Base-by-base conservation (phyloP, 2,329 filamentous ascomycete genomes). In the Septoria linicola region DNA sequence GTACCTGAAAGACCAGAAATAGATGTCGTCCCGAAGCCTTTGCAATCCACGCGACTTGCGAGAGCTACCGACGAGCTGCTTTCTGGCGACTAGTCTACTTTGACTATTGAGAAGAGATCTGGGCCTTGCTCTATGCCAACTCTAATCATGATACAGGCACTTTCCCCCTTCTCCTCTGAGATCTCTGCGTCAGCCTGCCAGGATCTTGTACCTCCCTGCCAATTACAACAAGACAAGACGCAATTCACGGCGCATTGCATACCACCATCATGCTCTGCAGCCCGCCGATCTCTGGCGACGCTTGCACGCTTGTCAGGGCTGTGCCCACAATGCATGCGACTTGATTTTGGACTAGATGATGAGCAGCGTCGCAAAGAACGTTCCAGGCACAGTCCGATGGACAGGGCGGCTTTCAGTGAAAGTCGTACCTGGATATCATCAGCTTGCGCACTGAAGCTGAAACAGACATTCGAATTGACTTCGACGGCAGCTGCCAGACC, bases 231-330 rank as follows among this genome's bases (percentile, higher is more conserved):
- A 21, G 43, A 46, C 34, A 27, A 27, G 23, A 36, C 34, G 27
- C 31, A 27, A 31, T 16, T 16, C 43, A n/a, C 23, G 16, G 43
- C 21, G 17, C 30, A 32, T n/a, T n/a, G n/a, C 19, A 20, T 20
- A 35, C 30, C 21, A 31, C 30, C 27, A 23, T 31, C 11, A 17
- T 31, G 23, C 34, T 34, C 20, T 27, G 13, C 5, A 21, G 30
- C 27, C 25, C n/a, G n/a, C n/a, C 21, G 21, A 34, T 23, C 19
- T 25, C 17, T 5, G 10, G 23, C 23, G 23, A 44, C 25, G 41
- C 41, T 34, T 34, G 31, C 41, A 19, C 27, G 41, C 30, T 35
- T 44, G 41, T 19, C 16, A 50, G 21, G 17, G 17, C 17, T 27
- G 23, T 5, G 10, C 5, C 10, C 23, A 27, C 23, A 10, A 27